Conservation (phyloP, 129 eudicot species). For the Flaveria bidentis region DNA sequence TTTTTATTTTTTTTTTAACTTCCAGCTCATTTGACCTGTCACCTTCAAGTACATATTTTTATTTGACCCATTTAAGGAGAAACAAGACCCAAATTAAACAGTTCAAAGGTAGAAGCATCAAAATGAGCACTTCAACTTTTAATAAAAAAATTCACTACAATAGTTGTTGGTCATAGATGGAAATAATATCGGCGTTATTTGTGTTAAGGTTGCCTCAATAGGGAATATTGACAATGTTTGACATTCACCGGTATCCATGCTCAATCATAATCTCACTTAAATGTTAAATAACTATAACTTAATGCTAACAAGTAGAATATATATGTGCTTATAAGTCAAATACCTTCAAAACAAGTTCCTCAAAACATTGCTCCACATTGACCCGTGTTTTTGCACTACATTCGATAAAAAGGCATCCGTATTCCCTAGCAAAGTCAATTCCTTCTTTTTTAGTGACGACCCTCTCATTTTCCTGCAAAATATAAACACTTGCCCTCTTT, state of each 20-base stretch:
- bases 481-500: neutral
- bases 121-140: neutral
- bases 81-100: neutral
- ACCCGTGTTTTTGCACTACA: constrained; percentile 94
- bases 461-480: constrained; percentile 70
- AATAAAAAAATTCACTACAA: neutral
- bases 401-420: constrained; percentile 86
- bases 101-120: neutral
- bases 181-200: neutral
- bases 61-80: neutral
- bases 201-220: neutral
- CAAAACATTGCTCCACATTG: constrained; percentile 91
- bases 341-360: constrained; percentile 94
- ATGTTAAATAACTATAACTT: neutral
- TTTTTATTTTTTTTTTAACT: too few species aligned
- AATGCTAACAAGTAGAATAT: constrained; percentile 13
- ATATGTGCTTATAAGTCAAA: neutral
- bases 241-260: neutral
- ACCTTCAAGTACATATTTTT: too few species aligned
- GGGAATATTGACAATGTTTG: neutral
- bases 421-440: constrained; percentile 87
- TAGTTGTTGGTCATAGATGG: neutral
- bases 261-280: neutral
- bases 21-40: neutral
- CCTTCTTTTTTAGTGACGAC: constrained; percentile 92